Conservation (phyloP, 2,329 filamentous ascomycete genomes). For the Cytospora mali region DNA sequence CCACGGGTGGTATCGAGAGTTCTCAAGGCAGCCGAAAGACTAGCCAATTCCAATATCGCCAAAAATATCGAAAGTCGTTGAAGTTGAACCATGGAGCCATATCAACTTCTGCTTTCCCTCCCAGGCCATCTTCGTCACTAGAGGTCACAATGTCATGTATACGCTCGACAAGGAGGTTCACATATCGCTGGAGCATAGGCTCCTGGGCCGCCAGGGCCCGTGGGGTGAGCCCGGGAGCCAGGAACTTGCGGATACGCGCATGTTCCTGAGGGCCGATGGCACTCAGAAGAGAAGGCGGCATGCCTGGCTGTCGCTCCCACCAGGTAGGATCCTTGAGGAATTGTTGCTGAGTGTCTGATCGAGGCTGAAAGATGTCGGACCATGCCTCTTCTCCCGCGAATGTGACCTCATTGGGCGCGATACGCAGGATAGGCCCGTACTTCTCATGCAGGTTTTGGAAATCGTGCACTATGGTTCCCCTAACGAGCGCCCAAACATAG, state of each 20-base stretch:
- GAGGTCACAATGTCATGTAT: constrained; percentile 26
- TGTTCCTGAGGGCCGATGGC: constrained; percentile 35
- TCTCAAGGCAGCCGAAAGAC: constrained; percentile 40
- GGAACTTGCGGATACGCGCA: constrained; percentile 31
- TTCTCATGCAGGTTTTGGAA: constrained; percentile 25
- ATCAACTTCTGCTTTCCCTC: constrained; percentile 7
- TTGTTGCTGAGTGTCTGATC: constrained; percentile 15
- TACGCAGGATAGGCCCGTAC: constrained; percentile 28
- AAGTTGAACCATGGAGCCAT: constrained; percentile 37
- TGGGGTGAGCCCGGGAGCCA: constrained; percentile 34
- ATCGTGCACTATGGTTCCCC: constrained; percentile 30
- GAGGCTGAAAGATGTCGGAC: constrained; percentile 4
- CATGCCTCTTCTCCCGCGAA: constrained; percentile 16
- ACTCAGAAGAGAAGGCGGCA: constrained; percentile 32
- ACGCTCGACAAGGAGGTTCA: constrained; percentile 33
- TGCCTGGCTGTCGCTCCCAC: constrained; percentile 34
- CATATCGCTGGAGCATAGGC: constrained; percentile 34
- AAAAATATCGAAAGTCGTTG: constrained; percentile 42
- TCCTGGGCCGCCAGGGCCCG: constrained; percentile 37
- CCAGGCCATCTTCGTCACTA: not conserved
- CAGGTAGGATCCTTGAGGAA: constrained; percentile 36
- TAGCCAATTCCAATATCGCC: constrained; percentile 49
- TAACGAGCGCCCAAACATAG: constrained; percentile 26
- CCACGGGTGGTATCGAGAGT: constrained; percentile 36
- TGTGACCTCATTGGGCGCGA: constrained; percentile 29